Conservation (phyloP, 345 rosid genomes). For the Kandelia obovata region DNA sequence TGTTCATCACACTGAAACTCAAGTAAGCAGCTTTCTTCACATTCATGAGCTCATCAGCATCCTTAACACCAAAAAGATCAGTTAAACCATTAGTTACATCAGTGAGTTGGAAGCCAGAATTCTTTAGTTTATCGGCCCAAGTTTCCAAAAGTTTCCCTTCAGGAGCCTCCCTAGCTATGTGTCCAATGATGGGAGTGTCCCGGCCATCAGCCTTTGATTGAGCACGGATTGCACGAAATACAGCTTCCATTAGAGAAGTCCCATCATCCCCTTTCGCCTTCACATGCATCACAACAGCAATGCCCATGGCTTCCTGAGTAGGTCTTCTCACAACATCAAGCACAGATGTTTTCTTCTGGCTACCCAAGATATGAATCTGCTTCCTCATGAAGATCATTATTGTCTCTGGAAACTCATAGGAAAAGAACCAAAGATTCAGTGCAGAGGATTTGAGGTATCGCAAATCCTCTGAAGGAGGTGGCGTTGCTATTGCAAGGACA, state of each 20-base stretch:
- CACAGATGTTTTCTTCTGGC: conserved; percentile 68
- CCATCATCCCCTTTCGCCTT: conserved; percentile 69
- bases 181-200: conserved; percentile 53
- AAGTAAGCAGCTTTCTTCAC: conserved; percentile 80
- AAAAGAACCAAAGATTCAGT: conserved; percentile 79
- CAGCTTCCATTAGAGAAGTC: conserved; percentile 51
- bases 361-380: conserved; percentile 78
- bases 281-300: conserved; percentile 61
- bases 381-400: conserved; percentile 73
- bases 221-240: conserved; percentile 52
- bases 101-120: conserved; percentile 47
- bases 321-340: conserved; percentile 64
- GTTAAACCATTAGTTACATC: conserved; percentile 74
- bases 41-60: conserved; percentile 58
- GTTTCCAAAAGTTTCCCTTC: conserved; percentile 79
- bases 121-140: conserved; percentile 60
- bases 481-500: conserved; percentile 70
- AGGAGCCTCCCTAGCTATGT: conserved; percentile 66
- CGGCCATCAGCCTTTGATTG: conserved; percentile 37
- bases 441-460: conserved; percentile 89
- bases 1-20: conserved; percentile 69
- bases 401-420: conserved; percentile 93
- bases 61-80: conserved; percentile 76
- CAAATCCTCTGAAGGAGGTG: conserved; percentile 78
- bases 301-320: conserved; percentile 56